Base-by-base conservation (phyloP, 805 yeast genomes). In the Cyberlindnera subsufficiens region DNA sequence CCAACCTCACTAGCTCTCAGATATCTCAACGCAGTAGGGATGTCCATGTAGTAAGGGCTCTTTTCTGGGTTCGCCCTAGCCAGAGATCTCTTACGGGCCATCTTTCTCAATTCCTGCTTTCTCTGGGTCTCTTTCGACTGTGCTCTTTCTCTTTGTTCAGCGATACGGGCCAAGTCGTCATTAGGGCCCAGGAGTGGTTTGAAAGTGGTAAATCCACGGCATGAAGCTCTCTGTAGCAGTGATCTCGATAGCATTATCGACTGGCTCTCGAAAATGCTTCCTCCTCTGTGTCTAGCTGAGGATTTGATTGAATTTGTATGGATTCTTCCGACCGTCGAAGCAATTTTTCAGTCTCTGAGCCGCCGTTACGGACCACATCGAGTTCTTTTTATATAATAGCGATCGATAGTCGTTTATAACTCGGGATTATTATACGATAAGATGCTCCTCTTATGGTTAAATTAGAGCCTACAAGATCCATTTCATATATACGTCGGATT, bases 1-100 rank as follows among this genome's bases (percentile, higher is more conserved):
- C 99, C 98, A 5, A 89, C 95, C 63, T 89, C 96, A 5, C 89
- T 78, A 0, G 98, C 96, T 49, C 96, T 73, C 43, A 91, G 60
- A 57, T 80, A 89, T 54, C 85, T 74, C 61, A 88, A 63, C 1
- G 97, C 96, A 27, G 67, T 63, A 6, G 85, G 77, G 7, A 88
- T 71, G 39, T 77, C 80, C 84, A 86, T 78, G 58, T 78, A 82
- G 42, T 84, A 67, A 2, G 90, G 90, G 50, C 64, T 59, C 51
- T 65, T 45, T 71, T 73, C 47, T 61, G 81, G 66, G 16, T 69
- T 65, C 15, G 52, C 49, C 45, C 65, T 66, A n/a, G 74, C 74
- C 35, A 58, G 55, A 2, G 60, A 56, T 53, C 65, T 64, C 41
- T 61, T 59, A 39, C 61, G 62, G 5, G 66, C 61, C 54, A 62